Percentiles rank a stretch among this genome's conserved stretches.
phyloP scores from a whole-genome alignment of 1,284 basidiomycete genomes.

The Thelephora terrestris region DNA sequence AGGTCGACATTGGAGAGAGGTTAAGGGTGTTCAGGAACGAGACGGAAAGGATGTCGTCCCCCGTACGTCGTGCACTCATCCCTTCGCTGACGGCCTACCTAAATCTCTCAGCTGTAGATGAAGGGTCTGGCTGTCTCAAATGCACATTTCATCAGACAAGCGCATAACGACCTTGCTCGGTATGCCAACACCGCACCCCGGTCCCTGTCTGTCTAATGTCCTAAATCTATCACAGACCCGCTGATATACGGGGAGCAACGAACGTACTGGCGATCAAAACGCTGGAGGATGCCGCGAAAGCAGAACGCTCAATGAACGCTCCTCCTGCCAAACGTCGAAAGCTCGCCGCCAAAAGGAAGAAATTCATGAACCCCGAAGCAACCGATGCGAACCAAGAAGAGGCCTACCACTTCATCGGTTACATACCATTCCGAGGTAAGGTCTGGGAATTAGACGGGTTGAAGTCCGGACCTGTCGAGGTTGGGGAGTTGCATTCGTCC shows the following conservation, averaged over 20 bases:
- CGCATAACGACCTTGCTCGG: slow-evolving; percentile 51
- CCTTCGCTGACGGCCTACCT: too few relatives aligned
- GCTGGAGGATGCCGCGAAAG: slow-evolving; percentile 23
- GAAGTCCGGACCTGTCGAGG: slow-evolving; percentile 41
- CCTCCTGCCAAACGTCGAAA: slow-evolving; percentile 31
- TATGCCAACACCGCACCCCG: slow-evolving; percentile 14
- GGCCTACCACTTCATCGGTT: slow-evolving; percentile 53
- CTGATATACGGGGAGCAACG: slow-evolving; percentile 44
- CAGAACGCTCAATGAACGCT: slow-evolving; percentile 15
- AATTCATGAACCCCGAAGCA: slow-evolving; percentile 13
- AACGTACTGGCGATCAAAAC: slow-evolving; percentile 35
- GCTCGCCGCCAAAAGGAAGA: slow-evolving; percentile 18
- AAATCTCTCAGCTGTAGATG: slow-evolving; percentile 31
- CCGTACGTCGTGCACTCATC: slow-evolving; percentile 28
- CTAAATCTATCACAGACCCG: slow-evolving; percentile 28
- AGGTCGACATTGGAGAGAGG: slow-evolving; percentile 35
- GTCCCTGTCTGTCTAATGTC: neutral
- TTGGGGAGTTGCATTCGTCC: slow-evolving; percentile 36
- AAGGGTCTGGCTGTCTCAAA: slow-evolving; percentile 51
- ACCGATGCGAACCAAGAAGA: slow-evolving; percentile 31
- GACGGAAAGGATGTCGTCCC: slow-evolving; percentile 43
- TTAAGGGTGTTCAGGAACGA: slow-evolving; percentile 36
- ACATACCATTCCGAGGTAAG: slow-evolving; percentile 48
- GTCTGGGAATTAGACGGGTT: slow-evolving; percentile 49
- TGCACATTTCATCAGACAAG: slow-evolving; percentile 36